phyloP scores from a whole-genome alignment of 345 rosid genomes.

The Cardamine chenopodiifolia region DNA sequence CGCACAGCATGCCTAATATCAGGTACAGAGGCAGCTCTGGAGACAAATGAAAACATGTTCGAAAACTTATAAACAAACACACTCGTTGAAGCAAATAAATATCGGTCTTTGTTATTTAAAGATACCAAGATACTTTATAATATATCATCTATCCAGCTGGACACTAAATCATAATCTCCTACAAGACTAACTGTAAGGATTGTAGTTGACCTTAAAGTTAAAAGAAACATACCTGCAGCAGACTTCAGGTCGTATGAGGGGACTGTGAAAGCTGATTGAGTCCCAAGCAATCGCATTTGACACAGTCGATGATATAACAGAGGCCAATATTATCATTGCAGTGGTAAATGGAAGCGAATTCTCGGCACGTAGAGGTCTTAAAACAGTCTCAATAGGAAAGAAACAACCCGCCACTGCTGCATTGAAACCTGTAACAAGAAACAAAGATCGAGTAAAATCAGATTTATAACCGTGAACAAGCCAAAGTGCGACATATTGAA shows the following conservation, averaged over 20 bases:
- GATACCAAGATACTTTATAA: constrained; percentile 5
- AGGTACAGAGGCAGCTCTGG: constrained; percentile 94
- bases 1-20: constrained; percentile 96
- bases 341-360: constrained; percentile 98
- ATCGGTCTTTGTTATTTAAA: background rate
- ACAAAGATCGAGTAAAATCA: background rate
- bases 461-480: background rate
- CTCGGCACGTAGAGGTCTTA: constrained; percentile 90
- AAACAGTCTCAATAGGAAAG: constrained; percentile 94
- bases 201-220: background rate
- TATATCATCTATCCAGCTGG: constrained; percentile 9
- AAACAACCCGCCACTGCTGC: constrained; percentile 99
- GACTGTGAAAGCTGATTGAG: constrained; percentile 91
- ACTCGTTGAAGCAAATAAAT: background rate
- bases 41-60: constrained; percentile 29
- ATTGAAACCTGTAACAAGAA: constrained; percentile 71
- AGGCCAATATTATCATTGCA: constrained; percentile 95
- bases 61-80: constrained; percentile 4
- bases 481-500: background rate
- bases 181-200: background rate
- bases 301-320: constrained; percentile 93
- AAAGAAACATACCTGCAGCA: constrained; percentile 70
- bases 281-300: constrained; percentile 87
- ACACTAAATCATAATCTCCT: constrained; percentile 10
- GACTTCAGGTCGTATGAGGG: constrained; percentile 94